Conservation (phyloP, 1,139 yeast species). For the Sugiyamaella castrensis region DNA sequence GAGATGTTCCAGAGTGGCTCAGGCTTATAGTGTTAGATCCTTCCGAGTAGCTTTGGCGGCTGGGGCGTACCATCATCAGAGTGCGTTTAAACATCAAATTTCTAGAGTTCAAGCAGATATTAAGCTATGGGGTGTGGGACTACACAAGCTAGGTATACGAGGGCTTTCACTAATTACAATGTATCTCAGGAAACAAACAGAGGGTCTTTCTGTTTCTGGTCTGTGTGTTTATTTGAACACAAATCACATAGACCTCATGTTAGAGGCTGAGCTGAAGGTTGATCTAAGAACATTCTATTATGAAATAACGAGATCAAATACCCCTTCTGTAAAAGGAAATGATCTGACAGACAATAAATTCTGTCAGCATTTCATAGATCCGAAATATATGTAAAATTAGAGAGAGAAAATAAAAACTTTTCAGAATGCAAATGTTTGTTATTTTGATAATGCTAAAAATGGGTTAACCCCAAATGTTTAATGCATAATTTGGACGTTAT, state of each 20-base stretch:
- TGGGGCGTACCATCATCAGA: no score
- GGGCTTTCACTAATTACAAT: no score
- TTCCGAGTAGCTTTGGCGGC: no score
- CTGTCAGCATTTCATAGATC: neutral
- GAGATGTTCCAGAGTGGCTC: no score
- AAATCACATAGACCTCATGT: neutral
- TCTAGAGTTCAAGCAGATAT: no score
- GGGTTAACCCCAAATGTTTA: neutral
- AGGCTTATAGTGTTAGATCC: no score
- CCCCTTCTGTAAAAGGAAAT: neutral
- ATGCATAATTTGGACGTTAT: neutral
- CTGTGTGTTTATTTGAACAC: neutral
- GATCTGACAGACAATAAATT: neutral
- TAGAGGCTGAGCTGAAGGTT: neutral
- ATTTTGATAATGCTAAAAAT: neutral
- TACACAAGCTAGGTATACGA: no score
- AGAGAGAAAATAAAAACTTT: neutral
- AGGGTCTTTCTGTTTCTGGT: neutral
- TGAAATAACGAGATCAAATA: neutral
- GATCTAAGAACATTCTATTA: neutral
- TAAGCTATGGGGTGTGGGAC: no score
- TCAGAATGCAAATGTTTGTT: neutral
- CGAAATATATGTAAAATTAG: neutral
- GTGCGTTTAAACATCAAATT: no score
- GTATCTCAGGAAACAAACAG: neutral